phyloP scores from a whole-genome alignment of 2,329 filamentous ascomycete species.

The Curvularia spicifera region DNA sequence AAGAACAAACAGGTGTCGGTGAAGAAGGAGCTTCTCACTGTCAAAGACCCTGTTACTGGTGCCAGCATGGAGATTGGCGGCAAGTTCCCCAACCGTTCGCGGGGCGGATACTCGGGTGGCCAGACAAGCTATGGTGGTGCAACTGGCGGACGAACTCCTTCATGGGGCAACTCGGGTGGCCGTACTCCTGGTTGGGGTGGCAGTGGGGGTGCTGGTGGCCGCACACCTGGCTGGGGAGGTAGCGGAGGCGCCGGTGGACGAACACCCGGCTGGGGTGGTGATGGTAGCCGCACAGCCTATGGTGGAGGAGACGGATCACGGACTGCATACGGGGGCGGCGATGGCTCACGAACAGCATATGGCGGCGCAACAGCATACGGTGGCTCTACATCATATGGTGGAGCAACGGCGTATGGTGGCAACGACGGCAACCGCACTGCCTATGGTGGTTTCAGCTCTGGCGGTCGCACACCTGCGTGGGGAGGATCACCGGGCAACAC shows the following conservation, averaged over 20 bases:
- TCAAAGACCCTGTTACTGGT: slow-evolving; percentile 82
- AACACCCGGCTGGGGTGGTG: slow-evolving; percentile 45
- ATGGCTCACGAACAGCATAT: slow-evolving; percentile 53
- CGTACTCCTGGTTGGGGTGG: slow-evolving; percentile 54
- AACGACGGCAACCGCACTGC: slow-evolving; percentile 50
- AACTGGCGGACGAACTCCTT: slow-evolving; percentile 49
- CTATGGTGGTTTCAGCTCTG: slow-evolving; percentile 58
- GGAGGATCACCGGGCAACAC: slow-evolving; percentile 58
- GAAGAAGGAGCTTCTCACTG: slow-evolving; percentile 77
- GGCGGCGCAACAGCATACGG: slow-evolving; percentile 73
- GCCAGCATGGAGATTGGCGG: slow-evolving; percentile 70
- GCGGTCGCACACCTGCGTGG: slow-evolving; percentile 62
- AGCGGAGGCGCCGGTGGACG: slow-evolving; percentile 43
- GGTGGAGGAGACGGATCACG: slow-evolving; percentile 46
- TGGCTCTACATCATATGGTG: slow-evolving; percentile 74
- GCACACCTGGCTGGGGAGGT: slow-evolving; percentile 57
- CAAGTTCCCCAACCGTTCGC: slow-evolving; percentile 46
- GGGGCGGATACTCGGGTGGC: slow-evolving; percentile 48
- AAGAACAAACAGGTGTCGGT: slow-evolving; percentile 92
- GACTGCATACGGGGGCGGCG: slow-evolving; percentile 48
- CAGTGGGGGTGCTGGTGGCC: slow-evolving; percentile 49
- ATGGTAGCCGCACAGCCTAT: slow-evolving; percentile 59
- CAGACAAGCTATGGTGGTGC: slow-evolving; percentile 48
- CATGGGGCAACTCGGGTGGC: slow-evolving; percentile 52
- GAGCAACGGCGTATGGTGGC: slow-evolving; percentile 41